These are phyloP conservation scores for Vitis hybrid DNA, from an alignment of 177 flowering plant species.

Conservation along the genomic window DNA sequence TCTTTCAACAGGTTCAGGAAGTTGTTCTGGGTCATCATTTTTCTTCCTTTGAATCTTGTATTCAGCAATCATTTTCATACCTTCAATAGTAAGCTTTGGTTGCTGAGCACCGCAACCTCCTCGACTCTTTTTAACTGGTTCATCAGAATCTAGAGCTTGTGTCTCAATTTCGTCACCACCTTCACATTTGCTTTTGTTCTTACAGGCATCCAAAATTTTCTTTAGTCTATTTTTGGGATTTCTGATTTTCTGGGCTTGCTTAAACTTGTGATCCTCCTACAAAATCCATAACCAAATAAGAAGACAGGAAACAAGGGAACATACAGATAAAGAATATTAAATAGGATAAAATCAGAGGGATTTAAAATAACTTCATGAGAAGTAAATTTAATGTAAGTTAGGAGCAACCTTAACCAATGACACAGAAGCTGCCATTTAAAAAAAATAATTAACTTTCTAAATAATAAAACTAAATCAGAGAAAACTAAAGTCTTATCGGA, in stretches of 20 bases:
- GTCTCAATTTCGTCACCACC: slow-evolving; percentile 89
- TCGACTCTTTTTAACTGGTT: slow-evolving; percentile 75
- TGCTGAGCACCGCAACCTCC: slow-evolving; percentile 99
- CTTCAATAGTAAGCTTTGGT: slow-evolving; percentile 88
- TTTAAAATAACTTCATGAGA: no score
- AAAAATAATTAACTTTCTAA: no score
- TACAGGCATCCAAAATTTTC: slow-evolving; percentile 87
- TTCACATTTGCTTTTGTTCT: slow-evolving; percentile 87
- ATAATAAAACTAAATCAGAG: no score
- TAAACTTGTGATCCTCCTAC: slow-evolving; percentile 90
- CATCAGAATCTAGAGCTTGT: slow-evolving; percentile 69
- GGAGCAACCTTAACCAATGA: no score
- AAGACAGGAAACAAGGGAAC: no score
- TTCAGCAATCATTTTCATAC: slow-evolving; percentile 98
- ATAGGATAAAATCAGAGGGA: no score
- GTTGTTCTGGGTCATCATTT: slow-evolving; percentile 82
- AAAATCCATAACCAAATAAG: not conserved
- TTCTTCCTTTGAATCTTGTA: slow-evolving; percentile 88
- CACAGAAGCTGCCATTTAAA: no score
- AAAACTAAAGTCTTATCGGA: no score
- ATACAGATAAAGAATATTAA: no score
- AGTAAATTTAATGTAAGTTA: no score
- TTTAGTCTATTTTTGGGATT: slow-evolving; percentile 81
- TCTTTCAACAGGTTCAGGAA: slow-evolving; percentile 98
- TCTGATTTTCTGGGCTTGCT: slow-evolving; percentile 77